phyloP scores from a whole-genome alignment of 352 stramenopile genomes.

The Phytopythium montanum region DNA sequence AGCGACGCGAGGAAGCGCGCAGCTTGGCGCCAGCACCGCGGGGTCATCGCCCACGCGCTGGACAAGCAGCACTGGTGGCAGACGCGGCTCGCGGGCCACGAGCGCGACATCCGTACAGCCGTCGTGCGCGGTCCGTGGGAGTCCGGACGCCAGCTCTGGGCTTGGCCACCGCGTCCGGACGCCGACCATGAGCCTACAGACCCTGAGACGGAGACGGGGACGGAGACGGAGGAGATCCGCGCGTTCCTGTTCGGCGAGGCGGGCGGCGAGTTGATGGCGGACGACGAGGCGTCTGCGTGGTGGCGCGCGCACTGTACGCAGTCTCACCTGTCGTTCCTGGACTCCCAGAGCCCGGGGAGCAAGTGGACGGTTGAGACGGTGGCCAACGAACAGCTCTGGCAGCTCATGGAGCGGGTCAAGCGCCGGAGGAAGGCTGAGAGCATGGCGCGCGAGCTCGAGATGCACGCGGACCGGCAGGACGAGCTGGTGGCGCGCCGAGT shows the following conservation, averaged over 20 bases:
- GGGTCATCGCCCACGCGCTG: constrained; percentile 26
- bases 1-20: constrained; percentile 14
- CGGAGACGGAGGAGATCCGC: constrained; percentile 22
- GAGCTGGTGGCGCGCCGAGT: constrained; percentile 28
- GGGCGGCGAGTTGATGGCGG: constrained; percentile 13
- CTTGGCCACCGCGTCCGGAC: constrained; percentile 23
- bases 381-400: constrained; percentile 42
- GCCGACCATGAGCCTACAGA: constrained; percentile 8
- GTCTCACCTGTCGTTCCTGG: constrained; percentile 21
- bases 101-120: constrained; percentile 43
- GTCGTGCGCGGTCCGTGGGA: constrained; percentile 41
- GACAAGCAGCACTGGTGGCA: constrained; percentile 45
- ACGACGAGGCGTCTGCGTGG: constrained; percentile 44
- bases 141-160: constrained; percentile 41
- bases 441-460: constrained; percentile 15
- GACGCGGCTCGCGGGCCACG: constrained; percentile 38
- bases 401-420: constrained; percentile 23
- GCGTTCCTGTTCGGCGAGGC: constrained; percentile 27
- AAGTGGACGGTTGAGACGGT: constrained; percentile 45
- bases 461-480: constrained; percentile 20
- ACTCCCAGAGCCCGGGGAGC: not conserved
- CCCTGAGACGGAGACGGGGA: not conserved
- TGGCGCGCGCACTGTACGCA: constrained; percentile 59
- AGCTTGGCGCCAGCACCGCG: constrained; percentile 39
- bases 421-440: constrained; percentile 8